Evolutionary conservation across 768 basidiomycete genomes (phyloP), one percentile per base, ranked within the genome.

Genomic region (Kwoniella sp.): DNA sequence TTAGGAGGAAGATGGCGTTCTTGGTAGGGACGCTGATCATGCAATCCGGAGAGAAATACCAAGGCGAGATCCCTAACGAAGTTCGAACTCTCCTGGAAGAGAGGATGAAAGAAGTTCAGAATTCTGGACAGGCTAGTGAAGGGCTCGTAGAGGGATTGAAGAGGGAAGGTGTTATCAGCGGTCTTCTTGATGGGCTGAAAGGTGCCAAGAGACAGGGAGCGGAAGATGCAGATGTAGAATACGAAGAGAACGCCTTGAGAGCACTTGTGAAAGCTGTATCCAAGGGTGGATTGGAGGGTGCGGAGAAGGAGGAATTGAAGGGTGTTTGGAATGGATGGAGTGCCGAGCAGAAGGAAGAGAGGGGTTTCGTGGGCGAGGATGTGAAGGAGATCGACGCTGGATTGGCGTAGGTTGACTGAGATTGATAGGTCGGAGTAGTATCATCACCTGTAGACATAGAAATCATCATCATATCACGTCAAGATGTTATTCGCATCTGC

Each of bases 1-100:
- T 81, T 49, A 68, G 78, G 12, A 62, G 77, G 19, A 81, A 81
- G 58, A 68, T 75, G 27, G 73, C 77, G 13, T 81, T 81, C 68
- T 65, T 81, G 24, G 63, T 81, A 51, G 65, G 67, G 3, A 78
- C 77, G 4, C 67, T 81, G 40, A 60, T 79, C 47, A 63, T 77
- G 33, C 77, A 76, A 47, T 63, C 67, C 19, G 66, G 60, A 1
- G 72, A 77, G 53, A 54, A 48, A 25, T 70, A 69, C 36, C 55
- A 66, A 5, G 69, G 63, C 13, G 71, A 72, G 57, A 60, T 69
- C n/a, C 70, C 70, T 0, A 70, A 68, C 27, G 68, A 73, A 30
- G 74, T 74, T 1, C 33, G 55, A 37, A 60, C 65, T 30, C 50
- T 67, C 6, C 52, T 78, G 24, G 63, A 69, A 48, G 69, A 70